Evolutionary conservation across 202 grass and related monocot species (phyloP).

Genomic region (Bolboschoenoplectus hybrid): DNA sequence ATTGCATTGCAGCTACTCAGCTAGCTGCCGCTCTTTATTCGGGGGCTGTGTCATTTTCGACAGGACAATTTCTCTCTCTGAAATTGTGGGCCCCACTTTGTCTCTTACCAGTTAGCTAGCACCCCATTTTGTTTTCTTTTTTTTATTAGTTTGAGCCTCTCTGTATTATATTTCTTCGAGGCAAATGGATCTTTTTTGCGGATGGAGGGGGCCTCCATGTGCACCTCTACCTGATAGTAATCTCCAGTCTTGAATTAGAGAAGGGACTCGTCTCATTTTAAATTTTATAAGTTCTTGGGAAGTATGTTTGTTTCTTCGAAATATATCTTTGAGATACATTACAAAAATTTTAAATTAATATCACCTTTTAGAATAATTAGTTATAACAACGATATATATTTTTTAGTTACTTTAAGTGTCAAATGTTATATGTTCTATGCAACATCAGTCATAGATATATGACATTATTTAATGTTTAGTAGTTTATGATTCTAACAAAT

Average conservation of each 20-base stretch:
- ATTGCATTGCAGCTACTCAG: not conserved
- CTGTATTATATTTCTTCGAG: not conserved
- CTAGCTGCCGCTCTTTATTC: conserved; percentile 28
- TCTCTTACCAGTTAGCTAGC: not conserved
- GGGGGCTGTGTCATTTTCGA: conserved; percentile 33
- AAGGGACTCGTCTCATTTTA: not conserved
- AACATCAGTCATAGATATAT: too few species aligned
- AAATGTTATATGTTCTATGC: too few species aligned
- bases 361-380: too few species aligned
- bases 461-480: too few species aligned
- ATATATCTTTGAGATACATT: too few species aligned
- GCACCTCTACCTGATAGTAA: conserved; percentile 8
- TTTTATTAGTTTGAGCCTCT: conserved; percentile 8
- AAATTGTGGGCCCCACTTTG: not conserved
- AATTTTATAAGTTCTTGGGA: not conserved
- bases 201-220: conserved; percentile 26
- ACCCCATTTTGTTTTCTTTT: not conserved
- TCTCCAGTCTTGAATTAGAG: not conserved
- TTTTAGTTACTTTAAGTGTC: too few species aligned
- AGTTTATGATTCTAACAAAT: too few species aligned
- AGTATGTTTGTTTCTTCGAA: not conserved
- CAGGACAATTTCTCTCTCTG: conserved; percentile 15
- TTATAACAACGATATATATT: too few species aligned
- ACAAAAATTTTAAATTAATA: too few species aligned
- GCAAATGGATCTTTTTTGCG: conserved; percentile 21